phyloP scores from a whole-genome alignment of 1,284 basidiomycete genomes.

The Vanrija pseudolonga region DNA sequence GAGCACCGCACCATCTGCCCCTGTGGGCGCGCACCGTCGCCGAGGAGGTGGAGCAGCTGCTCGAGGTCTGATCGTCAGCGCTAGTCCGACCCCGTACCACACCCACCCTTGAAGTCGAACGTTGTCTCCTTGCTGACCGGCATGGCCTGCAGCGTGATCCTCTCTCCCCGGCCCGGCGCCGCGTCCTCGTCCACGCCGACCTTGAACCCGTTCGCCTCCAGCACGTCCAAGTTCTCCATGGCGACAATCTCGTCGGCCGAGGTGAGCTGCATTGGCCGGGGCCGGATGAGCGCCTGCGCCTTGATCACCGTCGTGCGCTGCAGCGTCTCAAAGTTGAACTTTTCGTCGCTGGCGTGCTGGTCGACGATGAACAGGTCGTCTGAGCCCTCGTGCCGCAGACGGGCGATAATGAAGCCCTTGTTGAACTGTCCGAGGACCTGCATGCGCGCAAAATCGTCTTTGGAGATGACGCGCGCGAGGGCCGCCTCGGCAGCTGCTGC shows the following conservation, averaged over 20 bases:
- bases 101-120: conserved; percentile 66
- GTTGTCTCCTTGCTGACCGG: conserved; percentile 86
- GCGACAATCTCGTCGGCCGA: conserved; percentile 88
- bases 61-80: conserved; percentile 69
- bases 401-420: conserved; percentile 86
- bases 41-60: conserved; percentile 81
- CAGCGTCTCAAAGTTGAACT: conserved; percentile 94
- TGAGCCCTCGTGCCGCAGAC: conserved; percentile 55
- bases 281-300: conserved; percentile 78
- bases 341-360: conserved; percentile 73
- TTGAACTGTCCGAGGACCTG: conserved; percentile 92
- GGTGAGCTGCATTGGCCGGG: conserved; percentile 73
- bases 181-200: conserved; percentile 57
- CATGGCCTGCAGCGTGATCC: conserved; percentile 72
- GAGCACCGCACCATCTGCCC: conserved; percentile 82
- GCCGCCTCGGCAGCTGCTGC: conserved; percentile 64
- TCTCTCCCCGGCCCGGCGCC: conserved; percentile 52
- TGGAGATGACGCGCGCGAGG: conserved; percentile 80
- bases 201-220: conserved; percentile 87
- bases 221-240: conserved; percentile 74
- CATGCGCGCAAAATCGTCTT: conserved; percentile 83
- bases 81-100: neutral
- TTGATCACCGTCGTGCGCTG: conserved; percentile 83
- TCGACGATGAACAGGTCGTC: conserved; percentile 89
- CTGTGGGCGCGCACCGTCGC: conserved; percentile 60